Evolutionary conservation across 768 basidiomycete species (phyloP), one percentile per base, ranked within the genome.

Genomic region (Amylocystis lapponica): DNA sequence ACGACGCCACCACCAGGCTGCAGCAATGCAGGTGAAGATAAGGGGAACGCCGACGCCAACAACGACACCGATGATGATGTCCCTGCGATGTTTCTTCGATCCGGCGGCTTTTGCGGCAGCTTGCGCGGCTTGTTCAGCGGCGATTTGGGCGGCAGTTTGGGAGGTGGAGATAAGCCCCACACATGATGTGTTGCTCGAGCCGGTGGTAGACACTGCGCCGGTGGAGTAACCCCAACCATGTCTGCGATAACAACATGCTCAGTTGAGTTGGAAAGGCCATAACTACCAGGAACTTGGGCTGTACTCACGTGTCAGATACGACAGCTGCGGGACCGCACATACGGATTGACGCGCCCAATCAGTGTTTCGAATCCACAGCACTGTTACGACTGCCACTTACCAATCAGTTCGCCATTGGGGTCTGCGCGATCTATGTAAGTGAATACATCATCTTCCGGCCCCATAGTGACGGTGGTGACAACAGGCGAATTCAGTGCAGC

Each of bases 401-500:
- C 69, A 40, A 78, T 50, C 13, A 77, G 48, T 27, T 55, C 54
- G 5, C 53, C 50, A n/a, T 49, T 48, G 4, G 71, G 66, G 36
- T 58, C 54, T 5, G 66, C 70, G 5, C 69, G 62, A 46, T 74
- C 66, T 37, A 71, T 71, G 46, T 59, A 73, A 0, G 70, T 70
- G 42, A 71, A 68, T 2, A 46, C 49, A 45, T 71, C 61, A 43
- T 69, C 69, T 1, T 56, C 57, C 1, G 55, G 45, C 4, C 58
- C 63, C 41, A 74, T 54, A 2, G 68, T 67, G 23, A 69, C 63
- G 47, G 73, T 72, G 14, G 67, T 72, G 17, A 72, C 56, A 7
- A 63, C 55, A 1, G 66, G 59, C 0, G 71, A 68, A 37, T 63
- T 59, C 25, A 65, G 40, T 6, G 64, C 59, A 25, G 64, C 65